Conservation (phyloP, 208 protist species). For the Acanthamoeba triangularis region DNA sequence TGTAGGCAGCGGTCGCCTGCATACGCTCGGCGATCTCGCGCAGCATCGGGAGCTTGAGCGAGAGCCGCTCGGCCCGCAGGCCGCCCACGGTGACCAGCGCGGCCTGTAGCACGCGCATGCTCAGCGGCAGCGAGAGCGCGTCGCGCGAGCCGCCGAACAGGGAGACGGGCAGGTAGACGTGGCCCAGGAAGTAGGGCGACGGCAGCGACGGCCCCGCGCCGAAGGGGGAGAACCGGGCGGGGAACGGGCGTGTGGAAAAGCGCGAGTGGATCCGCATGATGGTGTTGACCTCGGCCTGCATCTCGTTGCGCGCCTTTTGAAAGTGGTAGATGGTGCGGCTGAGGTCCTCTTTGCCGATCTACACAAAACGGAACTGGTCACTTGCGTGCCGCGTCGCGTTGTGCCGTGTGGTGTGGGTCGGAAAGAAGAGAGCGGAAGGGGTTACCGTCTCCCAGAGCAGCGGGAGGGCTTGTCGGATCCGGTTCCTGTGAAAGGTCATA, state of each 20-base stretch:
- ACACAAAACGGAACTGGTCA: too few relatives aligned
- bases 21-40: constrained; percentile 3
- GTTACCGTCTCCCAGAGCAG: background rate
- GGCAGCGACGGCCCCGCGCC: background rate
- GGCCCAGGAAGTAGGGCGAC: background rate
- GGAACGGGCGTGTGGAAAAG: background rate
- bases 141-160: background rate
- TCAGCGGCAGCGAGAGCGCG: background rate
- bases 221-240: background rate
- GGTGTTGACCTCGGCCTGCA: background rate
- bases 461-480: background rate
- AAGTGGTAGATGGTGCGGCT: constrained; percentile 26
- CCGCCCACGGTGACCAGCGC: constrained; percentile 9
- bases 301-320: constrained; percentile 8
- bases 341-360: constrained; percentile 20
- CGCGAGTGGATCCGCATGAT: background rate
- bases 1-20: background rate
- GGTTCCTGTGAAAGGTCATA: background rate
- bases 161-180: background rate
- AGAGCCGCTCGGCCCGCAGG: constrained; percentile 9
- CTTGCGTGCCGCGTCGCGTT: too few relatives aligned
- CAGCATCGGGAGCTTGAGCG: constrained; percentile 1
- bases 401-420: too few relatives aligned
- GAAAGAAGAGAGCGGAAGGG: too few relatives aligned
- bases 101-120: background rate